These are phyloP conservation scores for Psidium guajava DNA, from an alignment of 345 rosid species.

Conservation along the genomic window DNA sequence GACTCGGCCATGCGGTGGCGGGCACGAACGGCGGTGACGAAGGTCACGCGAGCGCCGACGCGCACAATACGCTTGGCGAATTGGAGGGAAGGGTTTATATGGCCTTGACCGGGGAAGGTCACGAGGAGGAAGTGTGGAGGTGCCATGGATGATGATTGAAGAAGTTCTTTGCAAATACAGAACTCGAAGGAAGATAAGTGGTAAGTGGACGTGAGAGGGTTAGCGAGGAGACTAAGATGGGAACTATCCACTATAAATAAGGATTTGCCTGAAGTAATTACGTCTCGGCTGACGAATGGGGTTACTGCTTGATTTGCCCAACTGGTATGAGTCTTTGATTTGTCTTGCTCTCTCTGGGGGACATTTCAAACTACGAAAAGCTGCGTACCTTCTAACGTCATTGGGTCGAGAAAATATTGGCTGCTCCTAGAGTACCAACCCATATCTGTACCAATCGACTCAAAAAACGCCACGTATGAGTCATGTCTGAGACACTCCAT, in stretches of 20 bases:
- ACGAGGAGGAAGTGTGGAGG: constrained; percentile 33
- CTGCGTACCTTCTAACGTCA: not conserved
- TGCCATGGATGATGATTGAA: not conserved
- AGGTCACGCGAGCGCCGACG: constrained; percentile 39
- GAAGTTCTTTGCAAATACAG: not conserved
- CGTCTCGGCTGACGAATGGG: not conserved
- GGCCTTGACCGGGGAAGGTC: constrained; percentile 44
- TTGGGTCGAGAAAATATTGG: too few relatives aligned
- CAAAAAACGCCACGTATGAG: too few relatives aligned
- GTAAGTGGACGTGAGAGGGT: not conserved
- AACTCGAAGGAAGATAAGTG: not conserved
- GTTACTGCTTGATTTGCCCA: too few relatives aligned
- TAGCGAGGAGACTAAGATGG: not conserved
- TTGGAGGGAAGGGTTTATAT: constrained; percentile 51
- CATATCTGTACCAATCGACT: too few relatives aligned
- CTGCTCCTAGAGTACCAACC: too few relatives aligned
- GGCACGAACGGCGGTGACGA: constrained; percentile 13
- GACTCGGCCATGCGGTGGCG: constrained; percentile 34
- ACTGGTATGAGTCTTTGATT: too few relatives aligned
- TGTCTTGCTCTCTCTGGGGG: not conserved
- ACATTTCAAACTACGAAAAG: not conserved
- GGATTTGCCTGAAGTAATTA: not conserved
- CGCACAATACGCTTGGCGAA: constrained; percentile 47
- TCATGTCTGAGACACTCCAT: too few relatives aligned
- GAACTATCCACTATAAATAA: not conserved